A percentile compares a stretch with the other conserved stretches of the same genome.
Conservation (phyloP, 2,329 filamentous ascomycete species). For the Zalaria sp. region DNA sequence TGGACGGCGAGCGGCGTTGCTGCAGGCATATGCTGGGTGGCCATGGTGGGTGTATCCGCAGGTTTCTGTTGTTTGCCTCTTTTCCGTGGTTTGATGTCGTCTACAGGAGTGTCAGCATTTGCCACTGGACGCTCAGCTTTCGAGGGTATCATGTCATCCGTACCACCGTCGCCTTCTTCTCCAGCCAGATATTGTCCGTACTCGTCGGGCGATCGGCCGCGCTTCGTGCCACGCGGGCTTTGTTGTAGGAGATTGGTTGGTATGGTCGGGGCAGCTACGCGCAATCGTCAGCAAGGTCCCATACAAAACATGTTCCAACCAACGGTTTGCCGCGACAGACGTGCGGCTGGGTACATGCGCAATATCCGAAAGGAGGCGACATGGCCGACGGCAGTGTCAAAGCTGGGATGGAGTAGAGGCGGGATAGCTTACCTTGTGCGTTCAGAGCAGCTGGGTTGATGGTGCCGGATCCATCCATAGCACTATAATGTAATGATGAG, state of each 20-base stretch:
- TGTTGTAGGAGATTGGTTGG: constrained; percentile 21
- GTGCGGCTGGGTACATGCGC: neutral
- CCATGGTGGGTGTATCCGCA: constrained; percentile 45
- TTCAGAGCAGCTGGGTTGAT: constrained; percentile 84
- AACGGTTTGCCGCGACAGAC: neutral
- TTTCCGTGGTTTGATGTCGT: constrained; percentile 38
- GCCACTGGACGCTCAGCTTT: neutral
- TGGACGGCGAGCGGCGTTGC: constrained; percentile 36
- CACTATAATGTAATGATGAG: constrained; percentile 14
- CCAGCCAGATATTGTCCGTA: constrained; percentile 24
- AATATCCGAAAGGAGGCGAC: neutral
- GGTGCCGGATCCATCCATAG: constrained; percentile 64
- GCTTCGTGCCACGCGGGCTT: constrained; percentile 58
- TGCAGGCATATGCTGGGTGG: constrained; percentile 33
- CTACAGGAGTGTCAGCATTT: constrained; percentile 17
- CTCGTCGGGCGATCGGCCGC: constrained; percentile 61
- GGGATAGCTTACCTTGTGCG: constrained; percentile 47
- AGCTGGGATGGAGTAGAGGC: neutral
- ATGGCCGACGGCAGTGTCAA: neutral
- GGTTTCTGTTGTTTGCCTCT: constrained; percentile 44
- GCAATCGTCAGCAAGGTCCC: neutral
- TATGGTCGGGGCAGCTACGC: constrained; percentile 6
- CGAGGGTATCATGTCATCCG: constrained; percentile 44
- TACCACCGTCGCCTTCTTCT: constrained; percentile 47
- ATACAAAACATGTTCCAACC: no score